Evolutionary conservation across 2,329 filamentous ascomycete species (phyloP), one percentile per base, ranked within the genome.

Genomic region (Pestalotiopsis sp.): DNA sequence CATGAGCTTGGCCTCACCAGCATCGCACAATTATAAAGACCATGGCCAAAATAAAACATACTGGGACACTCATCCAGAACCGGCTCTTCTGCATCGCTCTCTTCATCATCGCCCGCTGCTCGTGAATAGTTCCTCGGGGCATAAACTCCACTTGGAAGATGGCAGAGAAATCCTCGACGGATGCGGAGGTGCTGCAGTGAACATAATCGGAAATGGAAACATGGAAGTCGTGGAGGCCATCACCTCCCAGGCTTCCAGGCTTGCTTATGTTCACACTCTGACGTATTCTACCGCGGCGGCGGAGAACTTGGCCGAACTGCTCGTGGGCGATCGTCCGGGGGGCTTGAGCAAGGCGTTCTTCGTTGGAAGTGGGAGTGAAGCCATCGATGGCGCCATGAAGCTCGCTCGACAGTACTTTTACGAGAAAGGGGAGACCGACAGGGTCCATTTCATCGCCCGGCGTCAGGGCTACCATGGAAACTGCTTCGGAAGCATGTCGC

Each of bases 111-210:
- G 41, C 2, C 41, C n/a, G 14, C n/a, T 49, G 41, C 41, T 49
- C 41, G 31, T 36, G 31, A 36, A 36, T 9, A 2, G 41, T 17
- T 45, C 41, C 41, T 45, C 13, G 12, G 41, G 41, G 13, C 12
- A 14, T 13, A 45, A 45, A 17, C 41, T 60, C 17, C 9, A 41
- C 25, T 57, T 67, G 6, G 56, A 41, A 4, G 36, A 61, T 31
- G 65, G 65, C 36, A 27, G 57, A 12, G 14, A 45, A 41, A 86
- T 96, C 58, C 85, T 94, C 14, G 93, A 96, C 77, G 91, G 89
- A 1, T 92, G 90, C 23, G 88, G 91, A 36, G 93, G 93, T 23
- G 91, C 93, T 3, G 92, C 91, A 25, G 92, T 94, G 3, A 85
- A 89, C 11, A 91, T 90, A 75, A 81, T 95, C 11, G 93, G 93